Evolutionary conservation across 441 rosid species (phyloP), one percentile per base, ranked within the genome.

Genomic region (Eruca vesicaria): DNA sequence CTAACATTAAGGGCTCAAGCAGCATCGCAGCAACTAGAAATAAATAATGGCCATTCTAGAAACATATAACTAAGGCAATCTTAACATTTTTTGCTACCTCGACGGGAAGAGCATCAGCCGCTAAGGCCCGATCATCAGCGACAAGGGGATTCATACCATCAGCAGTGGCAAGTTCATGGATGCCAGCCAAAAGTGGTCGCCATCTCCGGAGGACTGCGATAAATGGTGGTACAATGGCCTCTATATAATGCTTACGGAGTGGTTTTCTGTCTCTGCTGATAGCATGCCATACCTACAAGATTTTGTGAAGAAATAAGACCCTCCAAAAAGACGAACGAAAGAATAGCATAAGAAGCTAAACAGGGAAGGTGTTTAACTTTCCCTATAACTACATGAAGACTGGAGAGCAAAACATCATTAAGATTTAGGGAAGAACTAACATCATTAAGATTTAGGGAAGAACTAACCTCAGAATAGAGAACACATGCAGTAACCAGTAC

Each of bases 381-480:
- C 26, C 62, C 50, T 63, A 53, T 58, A 70, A 52, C 69, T 63
- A 68, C 71, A 80, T 66, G 68, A 55, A 21, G 72, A 82, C 56
- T 53, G 78, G 75, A 60, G 65, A 73, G 65, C 68, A 72, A 35
- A 71, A 68, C n/a, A 14, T 45, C 67, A 55, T 43, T 68, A 56
- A 59, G 74, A 61, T 67, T 79, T 61, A 80, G 73, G 28, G 63
- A 36, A 75, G 70, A 83, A 87, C 98, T 79, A 82, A 63, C 45
- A 71, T 58, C 67, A 63, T 73, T 33, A 68, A 43, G 74, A 61
- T 67, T 79, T 61, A 80, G 73, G 28, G 63, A 36, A 75, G 70
- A 83, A 87, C 98, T 79, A 82, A 97, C 99, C 99, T 97, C 99
- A 45, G 99, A 92, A 84, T 86, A 94, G n/a, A 97, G 94, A 84